Percentiles rank a stretch among this genome's conserved stretches.
These are phyloP conservation scores for Spongospora subterranea DNA, from an alignment of 208 protist genomes.

Conservation along the genomic window DNA sequence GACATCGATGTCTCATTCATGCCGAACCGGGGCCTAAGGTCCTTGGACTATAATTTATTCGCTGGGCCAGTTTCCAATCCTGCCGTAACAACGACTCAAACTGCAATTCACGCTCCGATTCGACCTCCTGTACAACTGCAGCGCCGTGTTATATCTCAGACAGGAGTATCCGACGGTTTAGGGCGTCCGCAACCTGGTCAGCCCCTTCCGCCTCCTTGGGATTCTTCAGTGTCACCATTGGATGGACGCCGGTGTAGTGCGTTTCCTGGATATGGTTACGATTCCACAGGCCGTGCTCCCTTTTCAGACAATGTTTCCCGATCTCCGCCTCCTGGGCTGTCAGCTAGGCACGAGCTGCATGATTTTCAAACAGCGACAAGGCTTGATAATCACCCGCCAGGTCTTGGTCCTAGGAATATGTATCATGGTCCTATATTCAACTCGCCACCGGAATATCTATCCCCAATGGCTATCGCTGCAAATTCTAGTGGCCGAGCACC, in stretches of 20 bases:
- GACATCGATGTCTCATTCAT: constrained; percentile 44
- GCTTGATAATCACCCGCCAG: neutral
- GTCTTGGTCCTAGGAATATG: neutral
- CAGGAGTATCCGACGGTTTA: neutral
- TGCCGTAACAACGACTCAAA: too few relatives aligned
- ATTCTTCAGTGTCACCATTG: neutral
- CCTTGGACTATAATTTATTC: constrained; percentile 28
- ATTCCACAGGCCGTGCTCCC: neutral
- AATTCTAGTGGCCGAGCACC: neutral
- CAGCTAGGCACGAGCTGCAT: neutral
- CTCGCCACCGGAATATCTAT: too few relatives aligned
- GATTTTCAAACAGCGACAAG: neutral
- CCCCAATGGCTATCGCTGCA: too few relatives aligned
- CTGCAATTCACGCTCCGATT: neutral
- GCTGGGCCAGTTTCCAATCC: neutral
- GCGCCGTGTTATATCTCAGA: neutral
- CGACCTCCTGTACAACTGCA: neutral
- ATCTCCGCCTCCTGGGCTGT: constrained; percentile 42
- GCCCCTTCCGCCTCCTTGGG: neutral
- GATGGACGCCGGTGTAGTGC: too few relatives aligned
- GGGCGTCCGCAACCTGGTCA: neutral
- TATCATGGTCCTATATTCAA: neutral
- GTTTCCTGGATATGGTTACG: neutral
- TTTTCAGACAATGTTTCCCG: neutral
- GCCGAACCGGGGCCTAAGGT: neutral